Conservation (phyloP, 768 basidiomycete genomes). For the Guyanaporus albipodus region DNA sequence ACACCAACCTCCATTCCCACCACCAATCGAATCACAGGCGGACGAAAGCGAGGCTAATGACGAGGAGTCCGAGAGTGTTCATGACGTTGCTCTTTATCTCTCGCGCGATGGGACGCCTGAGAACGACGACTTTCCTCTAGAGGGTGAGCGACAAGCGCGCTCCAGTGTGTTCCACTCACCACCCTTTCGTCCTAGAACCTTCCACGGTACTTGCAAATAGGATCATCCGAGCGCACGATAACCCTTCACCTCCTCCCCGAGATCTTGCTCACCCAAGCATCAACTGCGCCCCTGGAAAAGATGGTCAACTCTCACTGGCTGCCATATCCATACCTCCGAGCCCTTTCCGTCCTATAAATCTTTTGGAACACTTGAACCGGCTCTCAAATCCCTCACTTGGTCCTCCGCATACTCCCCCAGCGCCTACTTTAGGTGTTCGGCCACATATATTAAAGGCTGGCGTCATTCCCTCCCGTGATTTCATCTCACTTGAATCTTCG, state of each 20-base stretch:
- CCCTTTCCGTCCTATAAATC: slow-evolving; percentile 31
- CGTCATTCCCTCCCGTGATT: slow-evolving; percentile 26
- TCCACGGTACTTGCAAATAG: slow-evolving; percentile 61
- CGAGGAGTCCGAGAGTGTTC: slow-evolving; percentile 30
- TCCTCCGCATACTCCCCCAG: background rate
- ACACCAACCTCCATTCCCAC: slow-evolving; percentile 31
- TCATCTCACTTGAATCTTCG: slow-evolving; percentile 42
- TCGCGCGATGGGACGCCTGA: slow-evolving; percentile 49
- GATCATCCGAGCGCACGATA: slow-evolving; percentile 66
- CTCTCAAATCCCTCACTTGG: slow-evolving; percentile 6
- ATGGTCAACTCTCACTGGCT: slow-evolving; percentile 14
- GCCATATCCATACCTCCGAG: slow-evolving; percentile 25
- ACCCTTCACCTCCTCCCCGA: slow-evolving; percentile 66
- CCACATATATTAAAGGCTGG: background rate
- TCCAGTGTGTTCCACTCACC: slow-evolving; percentile 4
- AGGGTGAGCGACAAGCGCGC: slow-evolving; percentile 33
- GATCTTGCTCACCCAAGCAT: slow-evolving; percentile 15
- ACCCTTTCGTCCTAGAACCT: slow-evolving; percentile 45
- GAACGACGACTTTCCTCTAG: slow-evolving; percentile 40
- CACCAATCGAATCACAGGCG: slow-evolving; percentile 14
- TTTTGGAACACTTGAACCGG: slow-evolving; percentile 27
- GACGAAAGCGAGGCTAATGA: slow-evolving; percentile 26
- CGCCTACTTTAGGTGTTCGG: slow-evolving; percentile 1
- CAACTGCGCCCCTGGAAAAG: slow-evolving; percentile 15
- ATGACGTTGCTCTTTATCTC: slow-evolving; percentile 22